Conservation (phyloP, 75 land plant genomes). For the Gnetum montanum region DNA sequence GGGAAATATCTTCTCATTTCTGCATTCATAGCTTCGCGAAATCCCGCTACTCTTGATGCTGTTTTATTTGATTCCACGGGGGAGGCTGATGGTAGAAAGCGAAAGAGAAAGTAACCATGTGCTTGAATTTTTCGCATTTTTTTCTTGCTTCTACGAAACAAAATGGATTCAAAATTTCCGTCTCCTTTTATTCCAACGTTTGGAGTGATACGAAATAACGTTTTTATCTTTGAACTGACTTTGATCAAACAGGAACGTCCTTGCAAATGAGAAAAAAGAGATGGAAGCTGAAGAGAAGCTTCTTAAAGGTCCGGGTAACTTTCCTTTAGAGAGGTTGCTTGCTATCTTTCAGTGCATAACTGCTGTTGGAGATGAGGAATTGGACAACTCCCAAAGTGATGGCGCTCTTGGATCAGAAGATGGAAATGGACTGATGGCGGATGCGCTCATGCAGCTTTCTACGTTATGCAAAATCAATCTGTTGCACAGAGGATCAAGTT, state of each 20-base stretch:
- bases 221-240: neutral
- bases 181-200: neutral
- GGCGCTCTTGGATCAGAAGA: slow-evolving; percentile 2
- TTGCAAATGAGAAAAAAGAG: slow-evolving; percentile 56
- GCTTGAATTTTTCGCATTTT: neutral
- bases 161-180: too few species aligned
- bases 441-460: slow-evolving; percentile 83
- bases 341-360: slow-evolving; percentile 87
- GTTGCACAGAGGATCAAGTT: slow-evolving; percentile 63
- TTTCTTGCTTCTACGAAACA: neutral
- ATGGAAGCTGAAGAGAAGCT: slow-evolving; percentile 50
- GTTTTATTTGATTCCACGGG: slow-evolving; percentile 82
- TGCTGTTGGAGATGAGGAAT: slow-evolving; percentile 30
- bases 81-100: slow-evolving; percentile 39
- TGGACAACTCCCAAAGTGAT: slow-evolving; percentile 20
- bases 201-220: neutral
- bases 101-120: slow-evolving; percentile 55
- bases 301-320: slow-evolving; percentile 89
- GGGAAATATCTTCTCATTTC: slow-evolving; percentile 89
- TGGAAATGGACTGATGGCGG: slow-evolving; percentile 50
- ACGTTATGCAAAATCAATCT: slow-evolving; percentile 85
- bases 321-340: slow-evolving; percentile 79
- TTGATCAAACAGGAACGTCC: too few species aligned
- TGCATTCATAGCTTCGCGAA: slow-evolving; percentile 91
- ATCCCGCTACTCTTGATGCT: slow-evolving; percentile 96